Conservation (phyloP, 371 early-diverging fungal species). For the Mycotypha africana region DNA sequence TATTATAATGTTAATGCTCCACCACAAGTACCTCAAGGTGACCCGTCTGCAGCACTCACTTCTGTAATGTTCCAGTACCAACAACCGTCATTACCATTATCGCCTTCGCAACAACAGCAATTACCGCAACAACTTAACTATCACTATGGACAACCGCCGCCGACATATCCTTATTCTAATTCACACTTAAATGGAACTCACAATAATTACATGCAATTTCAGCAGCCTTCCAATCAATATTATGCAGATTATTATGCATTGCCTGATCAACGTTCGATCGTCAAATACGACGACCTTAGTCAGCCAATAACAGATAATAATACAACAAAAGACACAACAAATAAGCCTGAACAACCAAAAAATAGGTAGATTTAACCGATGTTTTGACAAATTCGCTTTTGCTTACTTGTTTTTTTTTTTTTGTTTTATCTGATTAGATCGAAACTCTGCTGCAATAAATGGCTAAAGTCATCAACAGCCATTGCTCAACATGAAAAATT, state of each 20-base stretch:
- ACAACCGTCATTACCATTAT: too few species aligned
- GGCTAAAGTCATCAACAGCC: slow-evolving; percentile 19
- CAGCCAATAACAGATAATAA: neutral
- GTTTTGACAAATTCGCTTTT: neutral
- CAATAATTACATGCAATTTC: too few species aligned
- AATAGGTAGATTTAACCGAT: too few species aligned
- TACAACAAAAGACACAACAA: neutral
- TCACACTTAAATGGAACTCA: too few species aligned
- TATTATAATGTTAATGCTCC: neutral
- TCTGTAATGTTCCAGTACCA: slow-evolving; percentile 21
- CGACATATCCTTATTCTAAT: too few species aligned
- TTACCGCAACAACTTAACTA: slow-evolving; percentile 22
- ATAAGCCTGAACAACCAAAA: neutral
- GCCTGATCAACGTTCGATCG: slow-evolving; percentile 6
- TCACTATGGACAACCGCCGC: slow-evolving; percentile 8
- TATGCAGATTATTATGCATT: slow-evolving; percentile 3
- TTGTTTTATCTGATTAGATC: slow-evolving; percentile 1
- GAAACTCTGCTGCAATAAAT: slow-evolving; percentile 26
- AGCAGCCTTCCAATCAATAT: slow-evolving; percentile 3
- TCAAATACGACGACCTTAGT: slow-evolving; percentile 15
- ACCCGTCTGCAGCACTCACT: slow-evolving; percentile 12
- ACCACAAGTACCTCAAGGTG: slow-evolving; percentile 13
- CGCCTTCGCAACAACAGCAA: slow-evolving; percentile 27
- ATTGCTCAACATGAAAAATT: slow-evolving; percentile 25
- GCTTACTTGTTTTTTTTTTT: neutral